phyloP scores from a whole-genome alignment of 2,329 filamentous ascomycete species.

The Microcyclosporella mali region DNA sequence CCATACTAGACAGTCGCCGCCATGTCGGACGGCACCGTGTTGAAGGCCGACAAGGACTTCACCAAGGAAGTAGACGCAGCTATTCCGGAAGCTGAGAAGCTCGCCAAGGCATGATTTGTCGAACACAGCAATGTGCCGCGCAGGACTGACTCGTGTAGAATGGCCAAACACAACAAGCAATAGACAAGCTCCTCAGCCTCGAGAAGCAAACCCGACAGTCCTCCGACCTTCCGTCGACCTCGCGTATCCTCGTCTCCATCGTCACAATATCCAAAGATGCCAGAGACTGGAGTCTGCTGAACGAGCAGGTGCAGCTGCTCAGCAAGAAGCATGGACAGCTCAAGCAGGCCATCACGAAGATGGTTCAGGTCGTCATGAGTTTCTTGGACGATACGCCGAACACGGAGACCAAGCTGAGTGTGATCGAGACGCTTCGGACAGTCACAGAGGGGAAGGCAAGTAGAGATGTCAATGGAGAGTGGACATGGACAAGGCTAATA shows the following conservation, averaged over 20 bases:
- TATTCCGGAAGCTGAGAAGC: slow-evolving; percentile 82
- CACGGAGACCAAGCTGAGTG: slow-evolving; percentile 78
- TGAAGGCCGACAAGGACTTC: slow-evolving; percentile 99
- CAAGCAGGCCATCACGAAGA: slow-evolving; percentile 97
- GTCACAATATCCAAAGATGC: slow-evolving; percentile 91
- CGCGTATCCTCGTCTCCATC: slow-evolving; percentile 76
- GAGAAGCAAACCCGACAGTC: slow-evolving; percentile 98
- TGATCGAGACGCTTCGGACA: slow-evolving; percentile 91
- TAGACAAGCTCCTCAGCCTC: slow-evolving; percentile 85
- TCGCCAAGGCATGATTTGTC: slow-evolving; percentile 48
- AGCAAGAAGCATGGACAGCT: slow-evolving; percentile 99
- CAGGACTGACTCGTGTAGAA: slow-evolving; percentile 41
- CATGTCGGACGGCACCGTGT: slow-evolving; percentile 72
- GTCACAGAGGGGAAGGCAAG: slow-evolving; percentile 91
- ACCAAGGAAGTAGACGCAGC: slow-evolving; percentile 90
- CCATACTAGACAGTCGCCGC: slow-evolving; percentile 6
- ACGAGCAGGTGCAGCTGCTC: slow-evolving; percentile 89
- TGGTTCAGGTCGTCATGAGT: slow-evolving; percentile 93
- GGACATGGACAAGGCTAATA: slow-evolving; percentile 6
- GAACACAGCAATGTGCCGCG: not conserved
- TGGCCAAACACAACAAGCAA: slow-evolving; percentile 71
- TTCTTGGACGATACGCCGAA: slow-evolving; percentile 84
- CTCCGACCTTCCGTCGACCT: slow-evolving; percentile 92
- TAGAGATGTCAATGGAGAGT: not conserved
- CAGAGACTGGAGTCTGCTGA: slow-evolving; percentile 88